Percentiles rank a stretch among this genome's conserved stretches.
Evolutionary conservation across 257 asterid species (phyloP).

Genomic region (Forsythia viridissima): DNA sequence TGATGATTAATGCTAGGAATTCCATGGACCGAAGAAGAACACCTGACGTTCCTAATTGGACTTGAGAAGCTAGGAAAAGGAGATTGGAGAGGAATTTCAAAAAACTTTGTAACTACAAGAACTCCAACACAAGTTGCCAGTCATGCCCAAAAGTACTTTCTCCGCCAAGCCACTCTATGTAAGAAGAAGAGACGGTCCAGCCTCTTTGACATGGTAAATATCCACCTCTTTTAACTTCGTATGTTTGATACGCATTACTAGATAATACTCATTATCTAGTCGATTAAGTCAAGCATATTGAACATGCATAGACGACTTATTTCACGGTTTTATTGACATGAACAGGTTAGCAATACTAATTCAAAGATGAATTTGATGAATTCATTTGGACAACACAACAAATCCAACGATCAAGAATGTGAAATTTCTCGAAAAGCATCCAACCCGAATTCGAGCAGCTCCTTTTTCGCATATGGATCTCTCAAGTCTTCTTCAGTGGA

Average conservation of each 20-base stretch:
- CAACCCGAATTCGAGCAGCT: not conserved
- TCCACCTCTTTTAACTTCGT: not conserved
- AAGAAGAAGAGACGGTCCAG: conserved; percentile 69
- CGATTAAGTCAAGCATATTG: not conserved
- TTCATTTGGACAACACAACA: conserved; percentile 21
- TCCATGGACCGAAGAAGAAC: conserved; percentile 91
- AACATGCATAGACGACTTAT: not conserved
- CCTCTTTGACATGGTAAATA: conserved; percentile 79
- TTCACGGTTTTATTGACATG: not conserved
- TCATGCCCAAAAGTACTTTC: conserved; percentile 83
- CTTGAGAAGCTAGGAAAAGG: conserved; percentile 74
- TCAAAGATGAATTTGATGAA: conserved; percentile 28
- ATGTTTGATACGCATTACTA: not conserved
- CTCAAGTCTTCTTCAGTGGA: conserved; percentile 8
- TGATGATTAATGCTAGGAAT: conserved; percentile 43
- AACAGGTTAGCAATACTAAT: conserved; percentile 1
- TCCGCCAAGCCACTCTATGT: conserved; percentile 47
- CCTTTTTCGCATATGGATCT: conserved; percentile 25
- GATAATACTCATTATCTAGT: not conserved
- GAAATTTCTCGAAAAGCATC: conserved; percentile 12
- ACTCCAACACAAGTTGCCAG: conserved; percentile 90
- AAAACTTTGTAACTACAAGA: conserved; percentile 64
- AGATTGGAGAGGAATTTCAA: conserved; percentile 87
- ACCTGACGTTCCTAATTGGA: conserved; percentile 58
- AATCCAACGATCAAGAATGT: not conserved